phyloP scores from a whole-genome alignment of 306 rosid species.

The Prunus armeniaca region DNA sequence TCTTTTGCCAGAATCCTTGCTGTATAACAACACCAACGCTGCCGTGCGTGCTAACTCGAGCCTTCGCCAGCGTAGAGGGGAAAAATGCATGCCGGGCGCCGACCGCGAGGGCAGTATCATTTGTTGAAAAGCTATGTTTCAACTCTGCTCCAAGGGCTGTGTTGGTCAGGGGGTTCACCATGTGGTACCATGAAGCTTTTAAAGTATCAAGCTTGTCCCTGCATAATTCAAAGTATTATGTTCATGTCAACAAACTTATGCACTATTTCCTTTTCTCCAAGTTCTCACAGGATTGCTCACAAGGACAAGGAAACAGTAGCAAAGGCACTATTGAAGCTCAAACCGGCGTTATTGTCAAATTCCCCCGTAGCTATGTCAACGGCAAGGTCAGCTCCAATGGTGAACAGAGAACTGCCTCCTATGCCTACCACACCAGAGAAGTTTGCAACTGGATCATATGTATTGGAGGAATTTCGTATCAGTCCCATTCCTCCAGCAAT shows the following conservation, averaged over 20 bases:
- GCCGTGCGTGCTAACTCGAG: constrained; percentile 46
- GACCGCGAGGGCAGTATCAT: constrained; percentile 38
- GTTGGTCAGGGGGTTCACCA: constrained; percentile 45
- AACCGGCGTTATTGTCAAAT: constrained; percentile 49
- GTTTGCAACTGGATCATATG: constrained; percentile 39
- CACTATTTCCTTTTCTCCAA: background rate
- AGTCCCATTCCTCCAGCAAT: constrained; percentile 60
- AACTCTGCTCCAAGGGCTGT: constrained; percentile 68
- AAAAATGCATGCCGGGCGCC: constrained; percentile 63
- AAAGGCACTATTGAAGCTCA: constrained; percentile 43
- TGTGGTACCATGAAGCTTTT: constrained; percentile 49
- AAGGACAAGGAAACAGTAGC: constrained; percentile 50
- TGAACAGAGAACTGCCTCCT: constrained; percentile 42
- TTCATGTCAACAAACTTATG: background rate
- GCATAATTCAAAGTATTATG: constrained; percentile 22
- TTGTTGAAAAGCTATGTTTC: constrained; percentile 43
- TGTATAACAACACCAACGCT: constrained; percentile 47
- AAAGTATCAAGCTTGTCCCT: constrained; percentile 59
- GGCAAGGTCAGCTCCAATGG: constrained; percentile 51
- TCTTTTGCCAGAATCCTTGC: constrained; percentile 52
- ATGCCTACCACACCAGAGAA: constrained; percentile 35
- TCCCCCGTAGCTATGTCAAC: constrained; percentile 42
- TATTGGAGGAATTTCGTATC: constrained; percentile 27
- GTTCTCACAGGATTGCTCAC: constrained; percentile 44
- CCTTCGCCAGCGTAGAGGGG: constrained; percentile 46